A percentile compares a stretch with the other conserved stretches of the same genome.
phyloP scores from a whole-genome alignment of 495 filamentous ascomycete genomes.

The Podospora fimiseda region DNA sequence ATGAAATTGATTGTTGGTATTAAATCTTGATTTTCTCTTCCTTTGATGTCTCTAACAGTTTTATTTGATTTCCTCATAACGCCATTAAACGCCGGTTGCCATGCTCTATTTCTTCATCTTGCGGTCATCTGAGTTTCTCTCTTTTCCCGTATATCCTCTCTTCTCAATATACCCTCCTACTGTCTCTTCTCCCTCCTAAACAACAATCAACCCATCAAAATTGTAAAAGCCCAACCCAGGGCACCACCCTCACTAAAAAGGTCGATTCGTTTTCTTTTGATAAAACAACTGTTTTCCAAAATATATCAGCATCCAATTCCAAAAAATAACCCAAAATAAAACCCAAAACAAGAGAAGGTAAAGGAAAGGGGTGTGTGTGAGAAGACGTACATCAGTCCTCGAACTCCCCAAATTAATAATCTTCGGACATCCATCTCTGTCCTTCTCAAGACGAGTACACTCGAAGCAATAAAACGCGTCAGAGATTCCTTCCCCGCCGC shows the following conservation, averaged over 20 bases:
- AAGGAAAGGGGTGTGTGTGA: too few relatives aligned
- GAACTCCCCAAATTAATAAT: conserved; percentile 97
- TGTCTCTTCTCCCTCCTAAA: too few relatives aligned
- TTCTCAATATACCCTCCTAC: too few relatives aligned
- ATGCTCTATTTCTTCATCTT: neutral
- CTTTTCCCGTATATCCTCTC: too few relatives aligned
- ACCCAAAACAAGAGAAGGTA: too few relatives aligned
- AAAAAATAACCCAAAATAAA: neutral
- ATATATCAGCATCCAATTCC: conserved; percentile 20
- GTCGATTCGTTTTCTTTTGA: conserved; percentile 50
- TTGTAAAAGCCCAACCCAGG: conserved; percentile 39
- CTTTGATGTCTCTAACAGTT: too few relatives aligned
- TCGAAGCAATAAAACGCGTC: conserved; percentile 99
- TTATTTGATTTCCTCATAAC: neutral
- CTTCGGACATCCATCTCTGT: conserved; percentile 96
- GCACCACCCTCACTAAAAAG: conserved; percentile 36
- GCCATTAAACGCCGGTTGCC: neutral
- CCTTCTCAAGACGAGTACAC: conserved; percentile 94
- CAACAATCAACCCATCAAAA: conserved; percentile 1
- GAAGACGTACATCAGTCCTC: conserved; percentile 74
- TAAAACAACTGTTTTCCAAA: conserved; percentile 37
- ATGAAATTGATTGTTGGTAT: too few relatives aligned
- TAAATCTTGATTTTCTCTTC: too few relatives aligned
- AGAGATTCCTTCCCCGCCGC: conserved; percentile 95
- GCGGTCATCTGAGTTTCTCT: too few relatives aligned